A percentile compares a stretch with the other conserved stretches of the same genome.
Evolutionary conservation across 306 rosid species (phyloP).

Genomic region (Mucuna pruriens): DNA sequence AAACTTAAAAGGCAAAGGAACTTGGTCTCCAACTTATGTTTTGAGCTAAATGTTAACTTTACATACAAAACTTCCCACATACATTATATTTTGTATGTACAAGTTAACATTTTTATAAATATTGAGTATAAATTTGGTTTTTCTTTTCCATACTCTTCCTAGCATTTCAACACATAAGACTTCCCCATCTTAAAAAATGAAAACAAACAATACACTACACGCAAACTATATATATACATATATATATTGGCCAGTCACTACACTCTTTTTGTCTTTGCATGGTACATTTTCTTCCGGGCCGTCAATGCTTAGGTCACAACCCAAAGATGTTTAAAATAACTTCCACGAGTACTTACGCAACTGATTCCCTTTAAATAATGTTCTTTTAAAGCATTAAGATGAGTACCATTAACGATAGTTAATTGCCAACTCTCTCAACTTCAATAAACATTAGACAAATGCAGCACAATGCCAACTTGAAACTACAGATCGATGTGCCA

Average conservation of each 20-base stretch:
- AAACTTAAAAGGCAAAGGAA: neutral
- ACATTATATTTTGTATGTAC: neutral
- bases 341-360: slow-evolving; percentile 43
- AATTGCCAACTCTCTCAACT: neutral
- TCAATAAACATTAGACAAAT: neutral
- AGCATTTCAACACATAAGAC: slow-evolving; percentile 39
- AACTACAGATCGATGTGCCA: slow-evolving; percentile 30
- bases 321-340: slow-evolving; percentile 25
- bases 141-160: neutral
- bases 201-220: slow-evolving; percentile 7
- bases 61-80: neutral
- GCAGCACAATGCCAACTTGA: neutral
- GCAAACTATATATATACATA: neutral
- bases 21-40: slow-evolving; percentile 28
- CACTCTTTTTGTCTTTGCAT: slow-evolving; percentile 43
- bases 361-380: slow-evolving; percentile 27
- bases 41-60: neutral
- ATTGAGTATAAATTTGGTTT: neutral
- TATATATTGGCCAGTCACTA: neutral
- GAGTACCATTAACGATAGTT: neutral
- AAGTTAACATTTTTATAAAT: neutral
- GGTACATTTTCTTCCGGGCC: slow-evolving; percentile 44
- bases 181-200: slow-evolving; percentile 29
- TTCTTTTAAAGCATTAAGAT: neutral
- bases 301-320: slow-evolving; percentile 49